These are phyloP conservation scores for Stylosanthes scabra DNA, from an alignment of 331 rosid species.

Conservation along the genomic window DNA sequence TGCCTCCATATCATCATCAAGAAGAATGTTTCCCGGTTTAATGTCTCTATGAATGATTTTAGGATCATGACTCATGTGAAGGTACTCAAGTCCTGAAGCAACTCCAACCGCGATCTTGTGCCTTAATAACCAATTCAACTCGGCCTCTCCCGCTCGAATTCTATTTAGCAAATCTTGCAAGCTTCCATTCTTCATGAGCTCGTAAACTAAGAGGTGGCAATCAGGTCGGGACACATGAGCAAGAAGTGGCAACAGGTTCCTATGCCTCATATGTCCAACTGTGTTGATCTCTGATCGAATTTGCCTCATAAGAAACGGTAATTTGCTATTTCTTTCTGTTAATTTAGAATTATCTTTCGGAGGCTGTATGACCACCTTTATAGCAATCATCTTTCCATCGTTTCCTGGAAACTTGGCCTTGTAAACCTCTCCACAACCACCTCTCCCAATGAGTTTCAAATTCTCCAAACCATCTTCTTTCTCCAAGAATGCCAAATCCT, in stretches of 20 bases:
- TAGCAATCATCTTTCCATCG: slow-evolving; percentile 73
- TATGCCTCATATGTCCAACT: slow-evolving; percentile 84
- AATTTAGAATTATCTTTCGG: slow-evolving; percentile 64
- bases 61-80: slow-evolving; percentile 71
- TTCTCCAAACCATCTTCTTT: slow-evolving; percentile 71
- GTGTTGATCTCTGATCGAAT: slow-evolving; percentile 82
- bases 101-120: slow-evolving; percentile 77
- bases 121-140: slow-evolving; percentile 73
- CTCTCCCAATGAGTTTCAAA: slow-evolving; percentile 68
- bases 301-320: slow-evolving; percentile 82
- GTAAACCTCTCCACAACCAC: slow-evolving; percentile 91
- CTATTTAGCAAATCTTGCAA: slow-evolving; percentile 61
- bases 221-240: slow-evolving; percentile 85
- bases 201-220: slow-evolving; percentile 84
- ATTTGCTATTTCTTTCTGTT: slow-evolving; percentile 73
- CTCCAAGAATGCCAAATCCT: slow-evolving; percentile 82
- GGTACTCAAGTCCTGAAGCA: slow-evolving; percentile 88
- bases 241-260: slow-evolving; percentile 80
- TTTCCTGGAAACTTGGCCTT: slow-evolving; percentile 75
- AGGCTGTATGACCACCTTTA: slow-evolving; percentile 83
- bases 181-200: slow-evolving; percentile 95
- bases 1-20: slow-evolving; percentile 92
- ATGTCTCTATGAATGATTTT: slow-evolving; percentile 87
- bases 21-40: slow-evolving; percentile 79
- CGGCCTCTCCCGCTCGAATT: slow-evolving; percentile 44